Conservation (phyloP, 2,329 filamentous ascomycete genomes). For the Parastagonospora avenae region DNA sequence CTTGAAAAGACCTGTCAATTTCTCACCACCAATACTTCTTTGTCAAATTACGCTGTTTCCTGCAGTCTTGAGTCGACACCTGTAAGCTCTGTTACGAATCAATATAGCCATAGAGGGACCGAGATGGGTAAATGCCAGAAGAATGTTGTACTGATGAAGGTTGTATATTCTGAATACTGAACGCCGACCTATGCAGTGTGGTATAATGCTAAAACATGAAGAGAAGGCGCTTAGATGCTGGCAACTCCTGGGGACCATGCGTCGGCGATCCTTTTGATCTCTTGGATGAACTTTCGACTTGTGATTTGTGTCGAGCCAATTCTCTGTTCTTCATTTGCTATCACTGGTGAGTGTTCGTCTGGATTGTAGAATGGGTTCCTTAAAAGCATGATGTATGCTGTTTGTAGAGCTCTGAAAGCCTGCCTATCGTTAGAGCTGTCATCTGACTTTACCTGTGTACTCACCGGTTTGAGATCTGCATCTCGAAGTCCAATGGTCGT, state of each 20-base stretch:
- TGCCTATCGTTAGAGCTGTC: conserved; percentile 36
- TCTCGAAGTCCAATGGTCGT: conserved; percentile 74
- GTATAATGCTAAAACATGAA: conserved; percentile 18
- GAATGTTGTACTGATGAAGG: background rate
- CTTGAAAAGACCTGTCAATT: background rate
- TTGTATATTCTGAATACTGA: conserved; percentile 1
- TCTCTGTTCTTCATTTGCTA: conserved; percentile 51
- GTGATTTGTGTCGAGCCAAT: conserved; percentile 70
- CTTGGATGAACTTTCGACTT: conserved; percentile 77
- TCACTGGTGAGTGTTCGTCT: conserved; percentile 74
- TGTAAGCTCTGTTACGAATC: background rate
- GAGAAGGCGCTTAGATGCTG: conserved; percentile 54
- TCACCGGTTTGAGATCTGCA: conserved; percentile 82
- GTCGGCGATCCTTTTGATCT: conserved; percentile 86
- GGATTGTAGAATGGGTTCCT: conserved; percentile 96
- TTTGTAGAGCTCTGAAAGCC: conserved; percentile 90
- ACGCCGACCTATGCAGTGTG: conserved; percentile 36
- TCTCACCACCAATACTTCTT: background rate
- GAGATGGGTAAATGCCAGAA: background rate
- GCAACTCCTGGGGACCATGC: conserved; percentile 77
- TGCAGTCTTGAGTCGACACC: too few species aligned
- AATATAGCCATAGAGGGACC: background rate
- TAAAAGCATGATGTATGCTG: conserved; percentile 84
- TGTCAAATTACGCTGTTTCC: too few species aligned
- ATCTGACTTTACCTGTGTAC: conserved; percentile 29